Conservation (phyloP, 2,329 filamentous ascomycete species). For the Aspergillus jensenii region DNA sequence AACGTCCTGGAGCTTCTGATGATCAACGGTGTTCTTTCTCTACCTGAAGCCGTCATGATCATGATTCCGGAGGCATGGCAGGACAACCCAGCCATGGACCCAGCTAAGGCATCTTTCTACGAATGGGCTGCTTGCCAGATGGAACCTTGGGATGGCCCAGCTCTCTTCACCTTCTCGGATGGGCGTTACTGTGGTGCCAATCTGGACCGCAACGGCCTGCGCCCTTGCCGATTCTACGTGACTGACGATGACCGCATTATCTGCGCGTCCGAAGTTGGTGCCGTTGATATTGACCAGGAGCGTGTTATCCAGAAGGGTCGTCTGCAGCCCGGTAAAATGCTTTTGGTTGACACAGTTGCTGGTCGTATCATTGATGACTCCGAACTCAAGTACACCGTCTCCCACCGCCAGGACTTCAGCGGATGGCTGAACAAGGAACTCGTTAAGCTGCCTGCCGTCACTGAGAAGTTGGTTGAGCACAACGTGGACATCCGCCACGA, state of each 20-base stretch:
- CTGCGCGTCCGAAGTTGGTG: slow-evolving; percentile 94
- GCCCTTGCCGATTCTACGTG: slow-evolving; percentile 95
- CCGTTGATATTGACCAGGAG: slow-evolving; percentile 88
- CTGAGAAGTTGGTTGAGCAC: slow-evolving; percentile 59
- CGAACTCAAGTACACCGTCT: slow-evolving; percentile 85
- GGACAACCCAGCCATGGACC: slow-evolving; percentile 87
- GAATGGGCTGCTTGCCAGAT: slow-evolving; percentile 98
- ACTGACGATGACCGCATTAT: slow-evolving; percentile 97
- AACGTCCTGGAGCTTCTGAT: slow-evolving; percentile 91
- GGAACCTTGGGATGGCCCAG: slow-evolving; percentile 98
- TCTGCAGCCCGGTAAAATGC: slow-evolving; percentile 91
- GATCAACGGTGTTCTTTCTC: slow-evolving; percentile 92
- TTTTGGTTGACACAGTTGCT: slow-evolving; percentile 86
- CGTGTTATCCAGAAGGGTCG: slow-evolving; percentile 88
- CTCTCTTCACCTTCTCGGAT: slow-evolving; percentile 95
- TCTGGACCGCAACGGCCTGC: slow-evolving; percentile 89
- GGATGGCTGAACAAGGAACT: slow-evolving; percentile 85
- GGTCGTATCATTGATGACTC: slow-evolving; percentile 93
- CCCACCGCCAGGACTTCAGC: slow-evolving; percentile 84
- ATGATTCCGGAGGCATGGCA: slow-evolving; percentile 99
- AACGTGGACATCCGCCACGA: slow-evolving; percentile 64
- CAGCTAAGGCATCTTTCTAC: slow-evolving; percentile 94
- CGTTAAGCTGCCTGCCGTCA: slow-evolving; percentile 74
- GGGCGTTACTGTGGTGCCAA: slow-evolving; percentile 97
- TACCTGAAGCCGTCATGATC: slow-evolving; percentile 96